phyloP scores from a whole-genome alignment of 1,284 basidiomycete genomes.

The Cystobasidiaceae sp. region DNA sequence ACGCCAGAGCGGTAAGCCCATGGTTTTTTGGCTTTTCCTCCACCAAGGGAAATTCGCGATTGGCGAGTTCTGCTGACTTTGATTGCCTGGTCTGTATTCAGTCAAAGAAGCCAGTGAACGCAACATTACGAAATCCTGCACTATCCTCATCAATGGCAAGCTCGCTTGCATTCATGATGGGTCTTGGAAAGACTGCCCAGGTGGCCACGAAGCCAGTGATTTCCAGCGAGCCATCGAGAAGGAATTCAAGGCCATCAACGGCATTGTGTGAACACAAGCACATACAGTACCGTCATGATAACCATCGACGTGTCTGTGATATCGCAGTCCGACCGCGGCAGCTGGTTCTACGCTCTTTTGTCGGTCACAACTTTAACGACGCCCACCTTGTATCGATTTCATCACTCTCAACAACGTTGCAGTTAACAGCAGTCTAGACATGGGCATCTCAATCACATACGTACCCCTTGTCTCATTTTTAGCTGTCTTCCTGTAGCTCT shows the following conservation, averaged over 20 bases:
- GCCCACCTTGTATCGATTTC: too few relatives aligned
- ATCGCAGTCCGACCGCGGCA: too few relatives aligned
- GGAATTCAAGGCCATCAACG: constrained; percentile 32
- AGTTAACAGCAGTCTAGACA: too few relatives aligned
- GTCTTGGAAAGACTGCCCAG: constrained; percentile 34
- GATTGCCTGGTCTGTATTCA: not conserved
- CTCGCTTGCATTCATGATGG: constrained; percentile 36
- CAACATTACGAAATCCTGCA: constrained; percentile 20
- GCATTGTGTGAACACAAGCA: too few relatives aligned
- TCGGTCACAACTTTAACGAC: too few relatives aligned
- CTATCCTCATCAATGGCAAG: constrained; percentile 32
- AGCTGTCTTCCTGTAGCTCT: too few relatives aligned
- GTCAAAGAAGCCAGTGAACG: not conserved
- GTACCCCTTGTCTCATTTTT: too few relatives aligned
- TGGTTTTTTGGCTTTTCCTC: not conserved
- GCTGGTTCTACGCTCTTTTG: too few relatives aligned
- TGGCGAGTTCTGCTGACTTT: not conserved
- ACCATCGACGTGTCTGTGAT: too few relatives aligned
- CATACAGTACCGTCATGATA: too few relatives aligned
- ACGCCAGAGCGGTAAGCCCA: constrained; percentile 27
- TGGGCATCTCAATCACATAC: too few relatives aligned
- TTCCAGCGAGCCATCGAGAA: constrained; percentile 29
- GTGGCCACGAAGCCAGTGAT: constrained; percentile 33
- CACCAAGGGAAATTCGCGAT: not conserved
- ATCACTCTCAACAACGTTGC: too few relatives aligned